Percentiles rank a stretch among this genome's conserved stretches.
These are phyloP conservation scores for Amanita subjunquillea DNA, from an alignment of 768 basidiomycete genomes.

Conservation along the genomic window DNA sequence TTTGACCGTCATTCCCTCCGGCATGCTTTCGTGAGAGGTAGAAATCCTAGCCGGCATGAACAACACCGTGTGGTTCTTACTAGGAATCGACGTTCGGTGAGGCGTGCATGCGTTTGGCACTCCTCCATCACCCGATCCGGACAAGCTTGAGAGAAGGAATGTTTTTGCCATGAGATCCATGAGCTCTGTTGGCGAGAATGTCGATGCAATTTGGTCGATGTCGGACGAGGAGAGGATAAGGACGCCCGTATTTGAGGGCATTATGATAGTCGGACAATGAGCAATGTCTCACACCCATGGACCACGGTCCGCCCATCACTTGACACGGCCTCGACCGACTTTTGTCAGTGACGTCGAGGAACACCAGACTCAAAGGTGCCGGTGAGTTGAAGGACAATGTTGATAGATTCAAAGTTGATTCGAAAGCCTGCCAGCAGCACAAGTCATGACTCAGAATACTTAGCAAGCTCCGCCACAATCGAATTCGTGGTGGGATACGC, in stretches of 20 bases:
- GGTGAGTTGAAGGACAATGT: too few species aligned
- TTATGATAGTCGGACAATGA: too few species aligned
- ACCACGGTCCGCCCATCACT: too few species aligned
- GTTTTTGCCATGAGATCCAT: constrained; percentile 48
- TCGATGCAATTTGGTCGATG: constrained; percentile 37
- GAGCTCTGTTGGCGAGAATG: constrained; percentile 34
- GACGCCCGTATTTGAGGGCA: constrained; percentile 13
- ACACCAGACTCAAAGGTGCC: too few species aligned
- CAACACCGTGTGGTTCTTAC: constrained; percentile 46
- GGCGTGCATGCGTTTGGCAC: constrained; percentile 30
- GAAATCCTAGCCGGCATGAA: constrained; percentile 76
- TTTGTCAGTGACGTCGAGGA: too few species aligned
- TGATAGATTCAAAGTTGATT: too few species aligned
- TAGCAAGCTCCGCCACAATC: too few species aligned
- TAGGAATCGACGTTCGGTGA: constrained; percentile 47
- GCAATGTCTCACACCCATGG: too few species aligned
- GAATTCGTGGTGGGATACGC: too few species aligned
- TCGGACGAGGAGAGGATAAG: constrained; percentile 54
- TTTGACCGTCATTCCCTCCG: constrained; percentile 57
- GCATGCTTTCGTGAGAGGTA: neutral
- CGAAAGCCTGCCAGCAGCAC: too few species aligned
- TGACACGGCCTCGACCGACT: too few species aligned
- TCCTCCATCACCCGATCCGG: constrained; percentile 1
- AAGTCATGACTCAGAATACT: too few species aligned
- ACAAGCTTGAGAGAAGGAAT: constrained; percentile 35